phyloP scores from a whole-genome alignment of 1,284 basidiomycete genomes.

The Puccinia coronata region DNA sequence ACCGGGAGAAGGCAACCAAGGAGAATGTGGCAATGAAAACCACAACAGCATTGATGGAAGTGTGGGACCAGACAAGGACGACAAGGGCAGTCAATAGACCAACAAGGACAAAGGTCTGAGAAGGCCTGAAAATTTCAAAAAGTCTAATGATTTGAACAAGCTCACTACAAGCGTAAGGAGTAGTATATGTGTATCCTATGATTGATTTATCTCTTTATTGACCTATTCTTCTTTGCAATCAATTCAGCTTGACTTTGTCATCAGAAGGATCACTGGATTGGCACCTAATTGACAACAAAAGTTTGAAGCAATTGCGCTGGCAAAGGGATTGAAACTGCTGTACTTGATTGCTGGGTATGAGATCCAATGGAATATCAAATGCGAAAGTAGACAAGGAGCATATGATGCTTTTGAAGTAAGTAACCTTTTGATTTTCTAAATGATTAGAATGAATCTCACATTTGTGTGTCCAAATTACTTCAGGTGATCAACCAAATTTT shows the following conservation, averaged over 20 bases:
- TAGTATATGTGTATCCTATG: background rate
- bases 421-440: background rate
- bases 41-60: too few relatives aligned
- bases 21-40: background rate
- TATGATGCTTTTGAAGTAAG: background rate
- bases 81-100: too few relatives aligned
- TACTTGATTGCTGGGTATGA: background rate
- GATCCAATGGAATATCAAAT: background rate
- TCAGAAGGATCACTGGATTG: background rate
- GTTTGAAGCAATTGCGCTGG: background rate
- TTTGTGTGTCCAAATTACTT: too few relatives aligned
- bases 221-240: too few relatives aligned
- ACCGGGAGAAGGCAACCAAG: background rate
- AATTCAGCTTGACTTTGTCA: background rate
- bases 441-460: background rate
- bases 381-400: background rate
- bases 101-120: too few relatives aligned
- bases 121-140: background rate
- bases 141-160: background rate
- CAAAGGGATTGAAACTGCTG: background rate
- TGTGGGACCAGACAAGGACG: too few relatives aligned
- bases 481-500: constrained; percentile 8
- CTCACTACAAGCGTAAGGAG: background rate
- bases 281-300: background rate
- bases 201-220: background rate